Evolutionary conservation across 2,329 filamentous ascomycete species (phyloP).

Genomic region (Neopestalotiopsis clavispora): DNA sequence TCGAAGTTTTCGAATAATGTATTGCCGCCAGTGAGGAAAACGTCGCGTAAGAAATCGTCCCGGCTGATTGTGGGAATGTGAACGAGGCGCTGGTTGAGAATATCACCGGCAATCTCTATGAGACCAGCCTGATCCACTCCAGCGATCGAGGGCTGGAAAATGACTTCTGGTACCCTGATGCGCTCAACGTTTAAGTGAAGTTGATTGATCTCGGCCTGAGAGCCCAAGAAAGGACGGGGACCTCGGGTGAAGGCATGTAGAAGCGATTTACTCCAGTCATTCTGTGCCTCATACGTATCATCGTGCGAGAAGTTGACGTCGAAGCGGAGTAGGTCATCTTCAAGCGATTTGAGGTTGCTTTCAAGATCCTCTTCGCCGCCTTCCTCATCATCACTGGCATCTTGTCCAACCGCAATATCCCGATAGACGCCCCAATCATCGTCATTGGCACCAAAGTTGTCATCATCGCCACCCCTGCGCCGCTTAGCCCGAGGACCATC

Average conservation of each 20-base stretch:
- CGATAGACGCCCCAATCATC: slow-evolving; percentile 98
- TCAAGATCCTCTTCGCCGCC: slow-evolving; percentile 91
- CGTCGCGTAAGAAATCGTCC: slow-evolving; percentile 77
- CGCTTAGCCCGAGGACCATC: slow-evolving; percentile 86
- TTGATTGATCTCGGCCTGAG: slow-evolving; percentile 81
- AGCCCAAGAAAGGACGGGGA: slow-evolving; percentile 80
- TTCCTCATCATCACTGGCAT: slow-evolving; percentile 82
- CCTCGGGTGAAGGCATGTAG: slow-evolving; percentile 90
- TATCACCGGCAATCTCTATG: slow-evolving; percentile 88
- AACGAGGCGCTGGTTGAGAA: slow-evolving; percentile 81
- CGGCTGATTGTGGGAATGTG: slow-evolving; percentile 55
- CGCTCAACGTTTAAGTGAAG: slow-evolving; percentile 96
- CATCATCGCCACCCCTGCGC: slow-evolving; percentile 86
- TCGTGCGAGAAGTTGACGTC: slow-evolving; percentile 91
- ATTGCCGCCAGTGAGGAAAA: slow-evolving; percentile 95
- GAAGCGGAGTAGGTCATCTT: slow-evolving; percentile 83
- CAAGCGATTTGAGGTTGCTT: slow-evolving; percentile 74
- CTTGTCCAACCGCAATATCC: slow-evolving; percentile 83
- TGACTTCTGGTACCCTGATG: slow-evolving; percentile 89
- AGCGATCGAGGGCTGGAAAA: slow-evolving; percentile 91
- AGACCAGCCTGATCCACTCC: slow-evolving; percentile 93
- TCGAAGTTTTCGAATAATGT: slow-evolving; percentile 88
- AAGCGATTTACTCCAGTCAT: slow-evolving; percentile 92
- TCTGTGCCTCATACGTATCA: slow-evolving; percentile 88
- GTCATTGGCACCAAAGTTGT: slow-evolving; percentile 95